A percentile compares a stretch with the other conserved stretches of the same genome.
phyloP scores from a whole-genome alignment of 345 rosid genomes.

The Chamaenerion angustifolium region DNA sequence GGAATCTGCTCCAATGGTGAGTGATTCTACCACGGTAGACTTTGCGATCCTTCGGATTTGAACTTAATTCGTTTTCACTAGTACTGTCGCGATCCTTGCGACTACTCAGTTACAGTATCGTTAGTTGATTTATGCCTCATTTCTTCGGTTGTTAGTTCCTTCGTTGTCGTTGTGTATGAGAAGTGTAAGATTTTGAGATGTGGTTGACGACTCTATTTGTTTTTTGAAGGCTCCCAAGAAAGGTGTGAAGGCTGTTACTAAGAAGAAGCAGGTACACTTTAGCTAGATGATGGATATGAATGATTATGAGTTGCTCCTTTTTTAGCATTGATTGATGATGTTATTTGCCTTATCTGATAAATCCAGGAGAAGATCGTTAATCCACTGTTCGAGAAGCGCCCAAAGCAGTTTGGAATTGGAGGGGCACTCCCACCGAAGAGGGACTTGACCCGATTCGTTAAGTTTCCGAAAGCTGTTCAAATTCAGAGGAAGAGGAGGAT shows the following conservation, averaged over 20 bases:
- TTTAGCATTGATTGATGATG: not conserved
- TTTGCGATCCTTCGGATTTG: no score
- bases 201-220: not conserved
- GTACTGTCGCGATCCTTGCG: no score
- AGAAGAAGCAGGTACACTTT: constrained; percentile 36
- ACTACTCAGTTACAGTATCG: not conserved
- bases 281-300: not conserved
- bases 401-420: constrained; percentile 78
- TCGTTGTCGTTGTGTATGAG: not conserved
- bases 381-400: constrained; percentile 69
- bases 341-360: no score
- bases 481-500: constrained; percentile 78
- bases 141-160: not conserved
- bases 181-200: not conserved
- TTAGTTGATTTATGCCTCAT: not conserved
- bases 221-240: constrained; percentile 34
- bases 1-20: no score
- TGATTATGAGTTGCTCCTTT: not conserved
- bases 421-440: constrained; percentile 84
- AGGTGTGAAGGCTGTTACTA: constrained; percentile 31
- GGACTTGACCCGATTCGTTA: constrained; percentile 58
- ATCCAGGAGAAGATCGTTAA: constrained; percentile 50
- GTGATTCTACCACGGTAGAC: no score
- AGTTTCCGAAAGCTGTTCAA: constrained; percentile 58
- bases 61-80: no score